Evolutionary conservation across 257 asterid species (phyloP), one percentile per base, ranked within the genome.

Genomic region (Cynanchum wilfordii): DNA sequence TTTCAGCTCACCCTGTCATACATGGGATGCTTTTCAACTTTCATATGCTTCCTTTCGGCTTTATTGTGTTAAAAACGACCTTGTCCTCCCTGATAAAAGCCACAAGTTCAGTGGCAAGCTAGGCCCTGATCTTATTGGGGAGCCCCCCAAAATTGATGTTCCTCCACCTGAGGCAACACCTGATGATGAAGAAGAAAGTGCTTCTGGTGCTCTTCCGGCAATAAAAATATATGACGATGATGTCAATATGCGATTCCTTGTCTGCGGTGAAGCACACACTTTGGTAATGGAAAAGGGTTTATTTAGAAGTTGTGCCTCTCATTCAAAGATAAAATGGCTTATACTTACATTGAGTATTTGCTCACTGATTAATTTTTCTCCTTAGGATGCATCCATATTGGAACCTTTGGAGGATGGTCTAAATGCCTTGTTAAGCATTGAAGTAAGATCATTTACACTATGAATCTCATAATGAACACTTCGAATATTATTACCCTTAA

Each of bases 21-120:
- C 89, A 13, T 95, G 97, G 97, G 96, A 95, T 79, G 97, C 98
- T 62, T 95, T 95, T 78, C 94, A 89, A 80, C 91, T 95, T 73
- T 98, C 98, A 30, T 82, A 86, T 60, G 99, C 99, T 66, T 92
- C 98, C 66, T 92, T 85, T 77, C 86, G 88, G 84, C 96, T 95
- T 80, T 93, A 92, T 74, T 87, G 96, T 80, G 80, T 79, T 47
- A 86, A 79, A 60, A 89, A 84, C 76, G 81, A 86, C 73, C 66
- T 73, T 69, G 84, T 62, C 69, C 86, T 79, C 73, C 77, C 89
- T 55, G 86, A 82, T 70, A 76, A 79, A 68, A 76, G 67, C 69
- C 79, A 77, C 74, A 83, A 77, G 77, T 64, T 38, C 30, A 74
- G 80, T 67, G 88, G 77, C 49, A 84, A 86, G 62, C 33, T 85